These are phyloP conservation scores for Chloroidium sp. DNA, from an alignment of 163 green algal genomes.

Conservation along the genomic window DNA sequence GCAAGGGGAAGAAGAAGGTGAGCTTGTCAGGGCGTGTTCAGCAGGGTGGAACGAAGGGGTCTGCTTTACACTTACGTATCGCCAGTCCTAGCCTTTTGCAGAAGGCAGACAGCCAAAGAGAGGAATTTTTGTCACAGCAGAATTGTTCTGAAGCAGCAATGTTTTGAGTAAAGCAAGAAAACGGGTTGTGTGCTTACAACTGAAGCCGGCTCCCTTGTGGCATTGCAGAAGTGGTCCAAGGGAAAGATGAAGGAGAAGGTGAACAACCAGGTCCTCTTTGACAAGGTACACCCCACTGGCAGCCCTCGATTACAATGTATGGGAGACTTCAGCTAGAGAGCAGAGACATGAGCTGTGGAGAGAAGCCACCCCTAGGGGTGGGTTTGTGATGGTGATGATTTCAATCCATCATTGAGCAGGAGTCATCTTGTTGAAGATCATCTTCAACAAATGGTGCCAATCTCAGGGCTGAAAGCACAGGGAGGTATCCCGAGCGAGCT, in stretches of 20 bases:
- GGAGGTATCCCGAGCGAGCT: background rate
- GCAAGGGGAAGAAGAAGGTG: slow-evolving; percentile 86
- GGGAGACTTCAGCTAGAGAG: background rate
- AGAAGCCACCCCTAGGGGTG: background rate
- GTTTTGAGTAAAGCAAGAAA: background rate
- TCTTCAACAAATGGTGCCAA: no score
- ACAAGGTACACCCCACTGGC: slow-evolving; percentile 54
- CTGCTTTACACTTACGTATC: background rate
- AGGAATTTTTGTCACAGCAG: background rate
- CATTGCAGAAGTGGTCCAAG: slow-evolving; percentile 89
- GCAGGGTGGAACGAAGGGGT: background rate
- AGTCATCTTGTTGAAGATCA: no score
- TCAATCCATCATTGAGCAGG: background rate
- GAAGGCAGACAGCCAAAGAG: background rate
- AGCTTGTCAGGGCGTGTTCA: background rate
- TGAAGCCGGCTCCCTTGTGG: background rate
- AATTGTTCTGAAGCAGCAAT: background rate
- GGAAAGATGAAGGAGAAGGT: slow-evolving; percentile 99
- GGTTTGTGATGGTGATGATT: background rate
- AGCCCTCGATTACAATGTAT: background rate
- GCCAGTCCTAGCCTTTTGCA: background rate
- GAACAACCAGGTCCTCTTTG: slow-evolving; percentile 97
- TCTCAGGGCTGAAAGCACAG: background rate
- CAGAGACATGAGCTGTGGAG: background rate
- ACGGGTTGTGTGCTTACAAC: background rate